Evolutionary conservation across 805 yeast genomes (phyloP).

Genomic region (Cyberlindnera euphorbiae): DNA sequence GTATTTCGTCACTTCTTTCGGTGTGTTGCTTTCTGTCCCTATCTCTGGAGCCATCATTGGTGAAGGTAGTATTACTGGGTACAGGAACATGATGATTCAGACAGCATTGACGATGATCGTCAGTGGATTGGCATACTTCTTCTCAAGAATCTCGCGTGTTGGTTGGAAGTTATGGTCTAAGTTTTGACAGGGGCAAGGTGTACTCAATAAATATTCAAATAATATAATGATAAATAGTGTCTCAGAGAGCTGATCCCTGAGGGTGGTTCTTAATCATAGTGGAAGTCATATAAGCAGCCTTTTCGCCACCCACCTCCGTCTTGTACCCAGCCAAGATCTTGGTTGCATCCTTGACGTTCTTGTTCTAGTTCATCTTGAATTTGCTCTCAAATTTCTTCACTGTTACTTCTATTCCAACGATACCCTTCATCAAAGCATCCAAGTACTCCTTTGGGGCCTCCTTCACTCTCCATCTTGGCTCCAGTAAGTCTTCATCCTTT

Average conservation of each 20-base stretch:
- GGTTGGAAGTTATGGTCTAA: too few relatives aligned
- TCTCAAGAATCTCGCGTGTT: too few relatives aligned
- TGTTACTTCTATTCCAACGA: conserved; percentile 53
- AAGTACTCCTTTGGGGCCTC: conserved; percentile 53
- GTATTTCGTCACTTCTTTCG: conserved; percentile 45
- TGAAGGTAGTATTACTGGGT: conserved; percentile 27
- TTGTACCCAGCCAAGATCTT: conserved; percentile 48
- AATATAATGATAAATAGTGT: too few relatives aligned
- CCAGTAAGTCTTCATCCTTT: conserved; percentile 18
- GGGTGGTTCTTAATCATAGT: conserved; percentile 11
- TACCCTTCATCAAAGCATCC: conserved; percentile 40
- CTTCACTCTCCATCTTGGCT: conserved; percentile 44
- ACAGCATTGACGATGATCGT: too few relatives aligned
- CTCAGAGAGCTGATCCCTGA: conserved; percentile 1
- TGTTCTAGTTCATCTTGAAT: conserved; percentile 55
- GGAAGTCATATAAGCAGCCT: conserved; percentile 17
- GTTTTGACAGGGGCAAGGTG: too few relatives aligned
- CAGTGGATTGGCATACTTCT: too few relatives aligned
- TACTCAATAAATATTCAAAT: too few relatives aligned
- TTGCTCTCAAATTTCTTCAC: conserved; percentile 44
- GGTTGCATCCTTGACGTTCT: conserved; percentile 37
- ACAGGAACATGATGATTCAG: conserved; percentile 35
- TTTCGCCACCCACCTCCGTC: conserved; percentile 32
- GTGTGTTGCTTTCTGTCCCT: conserved; percentile 44
- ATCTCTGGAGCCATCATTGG: conserved; percentile 45